These are phyloP conservation scores for Acer yangbiense DNA, from an alignment of 345 rosid species.

Conservation along the genomic window DNA sequence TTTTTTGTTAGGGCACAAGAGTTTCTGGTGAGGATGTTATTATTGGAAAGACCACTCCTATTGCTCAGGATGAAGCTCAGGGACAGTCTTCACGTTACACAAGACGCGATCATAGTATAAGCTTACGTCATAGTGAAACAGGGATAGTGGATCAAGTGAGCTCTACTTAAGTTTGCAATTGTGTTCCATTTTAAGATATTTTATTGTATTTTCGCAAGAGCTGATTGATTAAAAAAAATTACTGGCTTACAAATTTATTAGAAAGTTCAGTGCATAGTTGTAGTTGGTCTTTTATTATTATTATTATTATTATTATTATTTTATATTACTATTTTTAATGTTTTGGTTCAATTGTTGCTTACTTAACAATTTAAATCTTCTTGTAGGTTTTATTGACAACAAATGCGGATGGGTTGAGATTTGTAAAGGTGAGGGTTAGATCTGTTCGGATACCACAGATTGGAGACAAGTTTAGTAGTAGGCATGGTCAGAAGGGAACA, in stretches of 20 bases:
- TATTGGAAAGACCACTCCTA: slow-evolving; percentile 94
- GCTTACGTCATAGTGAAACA: slow-evolving; percentile 95
- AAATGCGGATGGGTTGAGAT: slow-evolving; percentile 97
- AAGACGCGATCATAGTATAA: slow-evolving; percentile 92
- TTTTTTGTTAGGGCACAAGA: slow-evolving; percentile 73
- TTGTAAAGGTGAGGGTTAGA: slow-evolving; percentile 96
- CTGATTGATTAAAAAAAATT: not conserved
- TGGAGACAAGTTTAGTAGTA: slow-evolving; percentile 97
- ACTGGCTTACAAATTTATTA: not conserved
- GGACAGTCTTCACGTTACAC: slow-evolving; percentile 81
- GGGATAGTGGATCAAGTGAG: slow-evolving; percentile 99
- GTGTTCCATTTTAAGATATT: too few species aligned
- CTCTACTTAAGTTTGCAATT: not conserved
- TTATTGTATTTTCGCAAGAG: not conserved
- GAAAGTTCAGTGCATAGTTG: not conserved
- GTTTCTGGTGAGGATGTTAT: slow-evolving; percentile 98
- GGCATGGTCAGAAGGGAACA: slow-evolving; percentile 99
- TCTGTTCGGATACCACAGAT: slow-evolving; percentile 97
- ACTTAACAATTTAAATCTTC: not conserved
- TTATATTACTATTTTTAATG: not conserved
- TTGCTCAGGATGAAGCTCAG: slow-evolving; percentile 90
- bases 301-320: not conserved
- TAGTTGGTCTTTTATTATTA: not conserved
- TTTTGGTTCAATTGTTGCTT: not conserved
- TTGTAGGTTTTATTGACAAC: slow-evolving; percentile 89